A percentile compares a stretch with the other conserved stretches of the same genome.
These are phyloP conservation scores for Fusarium floridanum DNA, from an alignment of 2,329 filamentous ascomycete genomes.

Conservation along the genomic window DNA sequence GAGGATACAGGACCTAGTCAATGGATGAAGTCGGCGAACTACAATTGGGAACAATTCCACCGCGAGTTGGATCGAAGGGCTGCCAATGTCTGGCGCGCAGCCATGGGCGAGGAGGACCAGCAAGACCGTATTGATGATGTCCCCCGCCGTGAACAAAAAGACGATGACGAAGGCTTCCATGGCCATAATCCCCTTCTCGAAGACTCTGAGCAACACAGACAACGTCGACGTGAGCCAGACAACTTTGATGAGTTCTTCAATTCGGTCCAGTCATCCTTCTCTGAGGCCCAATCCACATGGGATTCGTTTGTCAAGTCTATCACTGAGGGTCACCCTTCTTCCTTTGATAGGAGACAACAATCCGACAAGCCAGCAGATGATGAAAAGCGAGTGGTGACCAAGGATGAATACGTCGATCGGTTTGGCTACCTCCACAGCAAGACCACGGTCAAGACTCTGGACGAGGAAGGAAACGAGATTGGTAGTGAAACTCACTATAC, in stretches of 20 bases:
- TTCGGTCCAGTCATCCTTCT: conserved; percentile 53
- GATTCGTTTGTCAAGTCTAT: conserved; percentile 56
- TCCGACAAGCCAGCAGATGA: conserved; percentile 20
- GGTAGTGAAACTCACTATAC: conserved; percentile 54
- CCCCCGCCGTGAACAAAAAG: conserved; percentile 19
- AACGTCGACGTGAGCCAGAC: conserved; percentile 42
- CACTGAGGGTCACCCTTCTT: conserved; percentile 32
- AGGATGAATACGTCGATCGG: conserved; percentile 58
- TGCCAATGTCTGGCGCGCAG: conserved; percentile 46
- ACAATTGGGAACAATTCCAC: conserved; percentile 49
- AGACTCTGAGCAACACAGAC: conserved; percentile 19
- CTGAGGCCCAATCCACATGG: conserved; percentile 55
- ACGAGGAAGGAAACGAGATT: conserved; percentile 58
- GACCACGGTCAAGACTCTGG: conserved; percentile 55
- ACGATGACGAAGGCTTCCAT: conserved; percentile 26
- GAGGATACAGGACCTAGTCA: conserved; percentile 45
- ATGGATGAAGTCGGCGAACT: conserved; percentile 26
- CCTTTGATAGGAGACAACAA: conserved; percentile 18
- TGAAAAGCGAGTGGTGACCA: conserved; percentile 52
- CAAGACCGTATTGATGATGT: conserved; percentile 23
- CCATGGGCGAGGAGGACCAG: conserved; percentile 26
- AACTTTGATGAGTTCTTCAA: conserved; percentile 59
- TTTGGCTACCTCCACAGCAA: conserved; percentile 59
- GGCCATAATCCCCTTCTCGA: conserved; percentile 16
- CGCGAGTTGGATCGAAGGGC: conserved; percentile 48